Evolutionary conservation across 129 eudicot genomes (phyloP).

Genomic region (Erigeron canadensis): DNA sequence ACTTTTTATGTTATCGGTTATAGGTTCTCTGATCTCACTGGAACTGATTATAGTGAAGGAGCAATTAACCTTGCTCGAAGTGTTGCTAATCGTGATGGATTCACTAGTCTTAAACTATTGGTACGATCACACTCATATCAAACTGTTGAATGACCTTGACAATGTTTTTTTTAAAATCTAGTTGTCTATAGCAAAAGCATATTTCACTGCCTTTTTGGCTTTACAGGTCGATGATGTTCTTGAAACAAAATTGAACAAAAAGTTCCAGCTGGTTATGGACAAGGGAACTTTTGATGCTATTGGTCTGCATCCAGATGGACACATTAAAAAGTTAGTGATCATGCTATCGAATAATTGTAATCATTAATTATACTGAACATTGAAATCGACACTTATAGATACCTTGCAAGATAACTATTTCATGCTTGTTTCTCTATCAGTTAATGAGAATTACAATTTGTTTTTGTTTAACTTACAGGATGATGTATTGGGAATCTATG

Average conservation of each 20-base stretch:
- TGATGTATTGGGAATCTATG: no score
- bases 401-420: background rate
- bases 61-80: slow-evolving; percentile 83
- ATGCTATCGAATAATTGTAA: slow-evolving; percentile 5
- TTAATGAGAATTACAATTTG: background rate
- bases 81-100: slow-evolving; percentile 90
- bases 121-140: slow-evolving; percentile 36
- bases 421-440: background rate
- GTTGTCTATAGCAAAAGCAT: background rate
- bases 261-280: slow-evolving; percentile 71
- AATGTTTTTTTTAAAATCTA: no score
- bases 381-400: background rate
- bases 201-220: slow-evolving; percentile 10
- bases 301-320: slow-evolving; percentile 98
- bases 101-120: slow-evolving; percentile 61
- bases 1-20: slow-evolving; percentile 19
- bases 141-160: background rate
- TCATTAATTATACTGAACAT: background rate
- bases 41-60: slow-evolving; percentile 91
- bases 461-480: slow-evolving; percentile 44
- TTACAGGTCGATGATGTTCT: slow-evolving; percentile 89
- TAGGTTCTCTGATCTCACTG: slow-evolving; percentile 91
- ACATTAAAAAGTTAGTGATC: slow-evolving; percentile 57
- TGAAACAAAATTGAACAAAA: slow-evolving; percentile 74
- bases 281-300: slow-evolving; percentile 96